Evolutionary conservation across 2,329 filamentous ascomycete genomes (phyloP).

Genomic region (Furcasterigmium furcatum): DNA sequence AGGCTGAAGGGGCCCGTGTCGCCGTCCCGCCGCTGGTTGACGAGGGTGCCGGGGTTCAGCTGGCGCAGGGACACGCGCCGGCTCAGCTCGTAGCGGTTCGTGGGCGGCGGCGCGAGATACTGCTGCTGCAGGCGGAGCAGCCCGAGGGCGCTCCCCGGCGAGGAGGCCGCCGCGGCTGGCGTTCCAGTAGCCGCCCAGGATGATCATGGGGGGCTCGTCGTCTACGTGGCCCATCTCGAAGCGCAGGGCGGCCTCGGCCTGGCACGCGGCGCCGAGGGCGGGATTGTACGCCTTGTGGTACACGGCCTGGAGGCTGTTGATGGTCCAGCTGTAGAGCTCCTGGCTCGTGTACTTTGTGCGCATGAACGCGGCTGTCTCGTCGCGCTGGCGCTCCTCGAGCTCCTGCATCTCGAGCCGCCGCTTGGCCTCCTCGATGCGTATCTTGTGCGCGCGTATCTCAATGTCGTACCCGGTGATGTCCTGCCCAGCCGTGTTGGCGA

Average conservation of each 20-base stretch:
- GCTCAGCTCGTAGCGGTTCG: slow-evolving; percentile 24
- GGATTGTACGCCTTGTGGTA: slow-evolving; percentile 18
- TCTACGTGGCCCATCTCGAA: slow-evolving; percentile 16
- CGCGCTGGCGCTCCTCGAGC: slow-evolving; percentile 16
- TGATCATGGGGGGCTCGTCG: slow-evolving; percentile 6
- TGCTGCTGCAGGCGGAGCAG: slow-evolving; percentile 19
- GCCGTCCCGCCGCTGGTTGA: slow-evolving; percentile 17
- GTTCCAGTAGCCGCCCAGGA: slow-evolving; percentile 19
- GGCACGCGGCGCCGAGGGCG: slow-evolving; percentile 17
- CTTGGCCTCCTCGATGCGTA: no score
- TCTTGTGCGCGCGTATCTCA: no score
- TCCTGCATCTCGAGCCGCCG: no score
- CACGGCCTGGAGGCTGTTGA: slow-evolving; percentile 6
- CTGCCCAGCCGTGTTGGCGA: no score
- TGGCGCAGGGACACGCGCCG: slow-evolving; percentile 26
- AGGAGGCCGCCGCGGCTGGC: slow-evolving; percentile 17
- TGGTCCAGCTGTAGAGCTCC: slow-evolving; percentile 23
- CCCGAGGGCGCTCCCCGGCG: slow-evolving; percentile 15
- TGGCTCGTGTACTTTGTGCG: slow-evolving; percentile 24
- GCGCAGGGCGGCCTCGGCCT: slow-evolving; percentile 17
- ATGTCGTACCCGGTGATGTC: no score
- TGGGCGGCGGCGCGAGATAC: slow-evolving; percentile 20
- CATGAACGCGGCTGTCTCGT: slow-evolving; percentile 15
- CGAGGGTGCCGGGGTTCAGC: slow-evolving; percentile 18
- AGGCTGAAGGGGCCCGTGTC: slow-evolving; percentile 19